Conservation (phyloP, 192 early-diverging fungal genomes). For the Phlyctochytrium bullatum region DNA sequence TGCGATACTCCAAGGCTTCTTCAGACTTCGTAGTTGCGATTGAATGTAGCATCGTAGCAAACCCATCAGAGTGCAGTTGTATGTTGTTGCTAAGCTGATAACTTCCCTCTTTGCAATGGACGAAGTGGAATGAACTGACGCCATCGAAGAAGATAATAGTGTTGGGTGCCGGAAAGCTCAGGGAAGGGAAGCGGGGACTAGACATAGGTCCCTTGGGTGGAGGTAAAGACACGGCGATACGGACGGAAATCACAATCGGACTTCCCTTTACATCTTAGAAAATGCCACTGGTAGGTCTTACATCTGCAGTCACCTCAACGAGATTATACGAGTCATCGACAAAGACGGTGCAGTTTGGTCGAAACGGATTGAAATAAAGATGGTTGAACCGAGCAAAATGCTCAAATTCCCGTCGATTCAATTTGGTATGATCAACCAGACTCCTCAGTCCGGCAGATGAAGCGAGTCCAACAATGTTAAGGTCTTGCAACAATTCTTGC, state of each 20-base stretch:
- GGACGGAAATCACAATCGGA: not conserved
- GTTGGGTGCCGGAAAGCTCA: no score
- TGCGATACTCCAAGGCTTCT: no score
- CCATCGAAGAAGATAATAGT: no score
- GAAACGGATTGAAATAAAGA: not conserved
- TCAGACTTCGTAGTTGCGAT: no score
- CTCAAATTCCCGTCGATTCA: not conserved
- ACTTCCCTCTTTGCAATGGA: no score
- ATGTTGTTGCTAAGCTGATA: no score
- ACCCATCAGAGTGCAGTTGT: no score
- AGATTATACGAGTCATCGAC: not conserved
- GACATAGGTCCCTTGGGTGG: no score
- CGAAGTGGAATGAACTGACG: no score
- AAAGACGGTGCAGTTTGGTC: not conserved
- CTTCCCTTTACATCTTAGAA: no score
- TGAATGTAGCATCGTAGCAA: no score
- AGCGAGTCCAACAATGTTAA: not conserved
- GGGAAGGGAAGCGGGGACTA: no score
- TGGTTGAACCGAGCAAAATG: not conserved
- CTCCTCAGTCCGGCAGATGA: not conserved
- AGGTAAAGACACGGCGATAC: not conserved
- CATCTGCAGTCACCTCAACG: not conserved
- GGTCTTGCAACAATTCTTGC: not conserved
- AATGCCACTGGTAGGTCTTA: not conserved
- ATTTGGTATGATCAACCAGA: not conserved